Evolutionary conservation across 2,329 filamentous ascomycete species (phyloP), one percentile per base, ranked within the genome.

Genomic region (Colletotrichum musicola): DNA sequence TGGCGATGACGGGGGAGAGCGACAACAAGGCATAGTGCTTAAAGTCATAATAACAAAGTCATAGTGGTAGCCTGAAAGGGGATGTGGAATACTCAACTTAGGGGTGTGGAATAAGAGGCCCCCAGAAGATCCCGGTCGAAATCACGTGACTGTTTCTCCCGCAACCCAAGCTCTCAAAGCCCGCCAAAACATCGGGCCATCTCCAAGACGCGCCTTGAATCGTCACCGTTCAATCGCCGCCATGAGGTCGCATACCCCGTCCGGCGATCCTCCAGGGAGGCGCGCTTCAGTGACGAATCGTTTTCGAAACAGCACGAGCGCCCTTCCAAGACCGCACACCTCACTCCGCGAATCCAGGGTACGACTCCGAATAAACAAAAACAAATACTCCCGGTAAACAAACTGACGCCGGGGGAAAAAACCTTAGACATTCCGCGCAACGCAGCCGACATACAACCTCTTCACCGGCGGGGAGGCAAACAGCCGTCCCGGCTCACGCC

Each of bases 401-500:
- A 10, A 35, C 62, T 69, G 44, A 69, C 22, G 22, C 55, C 20
- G n/a, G 14, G 7, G 30, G 7, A 7, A 10, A 46, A 40, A 27
- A 6, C 80, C 83, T 6, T 80, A 71, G 50, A 67, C 83, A 2
- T 84, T 85, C 61, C 84, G 86, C 62, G 79, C 85, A 14, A 83
- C 82, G 2, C 88, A 88, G 69, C 87, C 88, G 0, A 83, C 84
- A 6, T 90, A 88, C 72, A 88, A 91, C 72, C 83, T 90, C 44
- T 77, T 92, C 10, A 85, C 86, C 2, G 88, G 87, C 30, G 83
- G 81, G 62, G 84, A 88, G 27, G 74, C 77, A 10, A 54, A 71
- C 2, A 73, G 76, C 5, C 75, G 82, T 49, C 79, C 82, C 0
- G 69, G 76, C 0, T 84, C 84, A 4, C 79, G 82, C 42, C 83